Base-by-base conservation (phyloP, 768 basidiomycete genomes). In the Lentinula raphanica region DNA sequence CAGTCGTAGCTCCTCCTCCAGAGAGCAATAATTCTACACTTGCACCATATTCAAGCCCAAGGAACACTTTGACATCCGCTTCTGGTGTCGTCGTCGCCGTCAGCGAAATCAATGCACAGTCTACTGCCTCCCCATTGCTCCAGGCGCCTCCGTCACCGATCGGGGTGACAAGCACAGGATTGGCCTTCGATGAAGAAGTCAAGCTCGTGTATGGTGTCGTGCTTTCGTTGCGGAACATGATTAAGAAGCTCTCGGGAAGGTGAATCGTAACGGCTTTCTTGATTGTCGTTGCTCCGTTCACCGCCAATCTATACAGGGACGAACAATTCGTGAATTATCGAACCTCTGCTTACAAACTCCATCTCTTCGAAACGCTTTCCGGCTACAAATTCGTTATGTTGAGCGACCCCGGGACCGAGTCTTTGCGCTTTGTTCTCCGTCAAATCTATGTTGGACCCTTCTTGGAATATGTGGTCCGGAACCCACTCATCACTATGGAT, bases 201-300 rank as follows among this genome's bases (percentile, higher is more conserved):
- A 99, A 99, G 69, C 81, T 99, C 60, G 95, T 99, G 0, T 99
- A 98, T 69, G 97, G 97, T 57, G 92, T 99, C 55, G 79, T 98
- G 13, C 76, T 98, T 42, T 94, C 92, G 6, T 68, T 99, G 64
- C 76, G 93, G 56, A 94, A 93, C 71, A 96, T 98, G 94, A 78
- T 96, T 67, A 96, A 86, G 78, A 98, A 97, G 71, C 72, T 99
- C 9, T 90, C 95, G 12, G 87, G 89, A 64, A 81, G 87, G 96
- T 94, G 62, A 39, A 75, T 64, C 32, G 31, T 9, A 40, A 35
- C 42, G n/a, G n/a, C 19, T 13, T 39, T 45, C 31, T 21, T 5
- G 19, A 27, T 23, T 39, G 4, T 29, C 45, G 27, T 58, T 58
- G 23, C 29, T 23, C 49, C 17, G 23, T 58, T 32, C 31, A 35